phyloP scores from a whole-genome alignment of 345 rosid genomes.

The Ceriops tagal region DNA sequence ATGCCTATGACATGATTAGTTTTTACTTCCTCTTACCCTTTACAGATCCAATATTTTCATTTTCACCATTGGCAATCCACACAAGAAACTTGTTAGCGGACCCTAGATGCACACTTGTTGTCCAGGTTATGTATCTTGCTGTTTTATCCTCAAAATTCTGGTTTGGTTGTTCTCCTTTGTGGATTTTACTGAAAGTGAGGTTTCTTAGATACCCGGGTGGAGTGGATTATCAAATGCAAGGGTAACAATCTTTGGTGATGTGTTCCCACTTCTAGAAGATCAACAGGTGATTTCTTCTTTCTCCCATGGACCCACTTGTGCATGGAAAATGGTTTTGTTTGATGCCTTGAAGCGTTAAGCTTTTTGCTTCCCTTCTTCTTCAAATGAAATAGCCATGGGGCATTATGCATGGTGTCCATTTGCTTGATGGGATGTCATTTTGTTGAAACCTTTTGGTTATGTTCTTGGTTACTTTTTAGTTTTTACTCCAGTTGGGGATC shows the following conservation, averaged over 20 bases:
- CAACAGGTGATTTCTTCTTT: conserved; percentile 54
- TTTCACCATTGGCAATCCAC: conserved; percentile 95
- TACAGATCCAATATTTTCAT: conserved; percentile 89
- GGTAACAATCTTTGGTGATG: conserved; percentile 90
- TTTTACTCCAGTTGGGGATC: neutral
- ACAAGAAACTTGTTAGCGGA: conserved; percentile 85
- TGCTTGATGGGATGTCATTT: neutral
- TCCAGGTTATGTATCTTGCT: conserved; percentile 57
- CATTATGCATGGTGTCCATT: neutral
- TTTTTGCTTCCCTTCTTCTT: conserved; percentile 1
- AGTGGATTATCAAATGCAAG: conserved; percentile 98
- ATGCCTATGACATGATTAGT: neutral
- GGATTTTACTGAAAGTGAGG: conserved; percentile 29
- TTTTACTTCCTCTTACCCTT: conserved; percentile 3
- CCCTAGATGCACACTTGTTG: conserved; percentile 90
- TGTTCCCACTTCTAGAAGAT: conserved; percentile 76
- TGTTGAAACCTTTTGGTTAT: neutral
- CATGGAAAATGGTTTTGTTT: neutral
- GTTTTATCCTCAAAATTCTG: conserved; percentile 2
- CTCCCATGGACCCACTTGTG: neutral
- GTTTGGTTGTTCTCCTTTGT: conserved; percentile 10
- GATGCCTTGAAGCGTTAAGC: neutral
- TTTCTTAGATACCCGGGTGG: conserved; percentile 89
- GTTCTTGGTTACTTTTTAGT: neutral
- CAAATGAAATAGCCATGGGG: neutral